phyloP scores from a whole-genome alignment of 2,329 filamentous ascomycete genomes.

The Nannizziopsis barbatae region DNA sequence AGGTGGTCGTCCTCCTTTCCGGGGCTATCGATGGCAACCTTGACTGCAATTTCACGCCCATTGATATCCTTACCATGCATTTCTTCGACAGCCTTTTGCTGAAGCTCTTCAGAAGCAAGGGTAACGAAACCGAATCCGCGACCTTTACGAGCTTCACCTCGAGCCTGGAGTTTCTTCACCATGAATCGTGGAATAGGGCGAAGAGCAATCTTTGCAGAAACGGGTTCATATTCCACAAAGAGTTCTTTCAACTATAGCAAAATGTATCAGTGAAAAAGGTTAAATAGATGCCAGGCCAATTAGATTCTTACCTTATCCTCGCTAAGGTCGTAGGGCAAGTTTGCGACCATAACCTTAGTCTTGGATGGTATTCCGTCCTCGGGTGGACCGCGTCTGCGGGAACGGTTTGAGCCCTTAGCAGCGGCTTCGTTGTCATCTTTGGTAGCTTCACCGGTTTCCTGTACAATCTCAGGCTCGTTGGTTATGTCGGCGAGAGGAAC shows the following conservation, averaged over 20 bases:
- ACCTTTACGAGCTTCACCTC: slow-evolving; percentile 95
- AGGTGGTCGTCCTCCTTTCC: slow-evolving; percentile 86
- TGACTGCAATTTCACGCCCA: slow-evolving; percentile 97
- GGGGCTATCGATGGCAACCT: slow-evolving; percentile 98
- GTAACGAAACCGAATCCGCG: slow-evolving; percentile 98
- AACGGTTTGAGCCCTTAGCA: slow-evolving; percentile 37
- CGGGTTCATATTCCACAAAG: slow-evolving; percentile 82
- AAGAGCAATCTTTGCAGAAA: slow-evolving; percentile 95
- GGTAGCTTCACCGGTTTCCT: slow-evolving; percentile 19
- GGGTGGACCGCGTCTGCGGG: slow-evolving; percentile 76
- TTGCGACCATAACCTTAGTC: slow-evolving; percentile 99
- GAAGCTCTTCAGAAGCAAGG: slow-evolving; percentile 83
- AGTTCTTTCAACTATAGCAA: slow-evolving; percentile 78
- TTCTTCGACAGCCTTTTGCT: slow-evolving; percentile 92
- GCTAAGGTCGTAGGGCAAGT: slow-evolving; percentile 93
- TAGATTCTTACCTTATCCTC: slow-evolving; percentile 67
- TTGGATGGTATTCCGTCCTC: slow-evolving; percentile 97
- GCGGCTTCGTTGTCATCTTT: slow-evolving; percentile 27
- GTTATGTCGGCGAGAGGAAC: slow-evolving; percentile 51
- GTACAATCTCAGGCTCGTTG: slow-evolving; percentile 33
- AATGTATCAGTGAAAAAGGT: slow-evolving; percentile 14
- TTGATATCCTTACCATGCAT: slow-evolving; percentile 99
- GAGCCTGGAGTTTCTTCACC: slow-evolving; percentile 99
- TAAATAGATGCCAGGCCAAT: not conserved
- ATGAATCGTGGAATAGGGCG: slow-evolving; percentile 98